Evolutionary conservation across 1,284 basidiomycete genomes (phyloP).

Genomic region (Ganoderma boninense): DNA sequence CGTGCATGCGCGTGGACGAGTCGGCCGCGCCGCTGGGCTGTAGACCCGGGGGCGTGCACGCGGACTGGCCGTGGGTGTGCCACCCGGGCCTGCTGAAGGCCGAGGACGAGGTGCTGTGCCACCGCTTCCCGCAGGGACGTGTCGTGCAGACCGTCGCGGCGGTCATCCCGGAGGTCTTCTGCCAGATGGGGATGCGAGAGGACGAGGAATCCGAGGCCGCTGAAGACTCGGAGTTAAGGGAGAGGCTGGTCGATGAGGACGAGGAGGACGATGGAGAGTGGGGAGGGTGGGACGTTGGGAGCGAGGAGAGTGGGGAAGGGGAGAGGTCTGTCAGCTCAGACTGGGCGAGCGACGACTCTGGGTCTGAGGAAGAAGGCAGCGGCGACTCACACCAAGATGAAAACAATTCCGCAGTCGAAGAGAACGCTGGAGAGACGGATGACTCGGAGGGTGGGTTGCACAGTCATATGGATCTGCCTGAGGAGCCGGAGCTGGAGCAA

Average conservation of each 20-base stretch:
- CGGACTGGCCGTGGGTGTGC: conserved; percentile 7
- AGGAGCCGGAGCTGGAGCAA: not conserved
- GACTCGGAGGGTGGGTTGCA: too few relatives aligned
- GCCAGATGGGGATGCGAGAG: not conserved
- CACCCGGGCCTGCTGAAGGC: not conserved
- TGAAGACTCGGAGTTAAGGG: too few relatives aligned
- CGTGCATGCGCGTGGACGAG: too few relatives aligned
- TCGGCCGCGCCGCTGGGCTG: not conserved
- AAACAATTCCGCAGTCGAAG: not conserved
- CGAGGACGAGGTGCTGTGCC: not conserved
- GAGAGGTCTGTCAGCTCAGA: not conserved
- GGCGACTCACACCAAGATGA: not conserved
- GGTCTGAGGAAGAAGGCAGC: not conserved
- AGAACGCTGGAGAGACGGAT: too few relatives aligned
- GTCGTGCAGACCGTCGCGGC: not conserved
- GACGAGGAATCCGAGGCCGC: not conserved
- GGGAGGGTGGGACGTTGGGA: not conserved
- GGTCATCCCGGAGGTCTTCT: not conserved
- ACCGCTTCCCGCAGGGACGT: not conserved
- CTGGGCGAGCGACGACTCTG: not conserved
- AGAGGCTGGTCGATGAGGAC: not conserved
- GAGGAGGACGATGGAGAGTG: not conserved
- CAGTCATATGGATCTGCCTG: not conserved
- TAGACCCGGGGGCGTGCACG: not conserved
- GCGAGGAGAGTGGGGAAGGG: not conserved